Percentiles rank a stretch among this genome's conserved stretches.
These are phyloP conservation scores for Exobasidium cylindrosporum DNA, from an alignment of 1,284 basidiomycete species.

Conservation along the genomic window DNA sequence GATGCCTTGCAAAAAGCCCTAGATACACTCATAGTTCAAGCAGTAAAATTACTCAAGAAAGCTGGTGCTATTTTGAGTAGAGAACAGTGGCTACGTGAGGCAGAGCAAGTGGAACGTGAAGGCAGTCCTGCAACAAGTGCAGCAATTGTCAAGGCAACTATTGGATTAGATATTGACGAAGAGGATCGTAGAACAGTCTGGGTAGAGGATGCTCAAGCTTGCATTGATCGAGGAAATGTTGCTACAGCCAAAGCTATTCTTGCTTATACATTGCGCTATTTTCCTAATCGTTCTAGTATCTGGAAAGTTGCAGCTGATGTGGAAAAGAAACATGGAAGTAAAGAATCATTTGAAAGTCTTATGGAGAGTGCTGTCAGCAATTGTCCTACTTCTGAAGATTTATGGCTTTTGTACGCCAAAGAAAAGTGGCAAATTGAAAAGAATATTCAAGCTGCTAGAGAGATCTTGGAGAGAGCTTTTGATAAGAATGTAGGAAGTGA, in stretches of 20 bases:
- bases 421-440: slow-evolving; percentile 80
- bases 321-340: slow-evolving; percentile 82
- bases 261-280: slow-evolving; percentile 86
- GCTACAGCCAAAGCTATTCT: slow-evolving; percentile 82
- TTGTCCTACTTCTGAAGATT: slow-evolving; percentile 87
- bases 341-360: slow-evolving; percentile 76
- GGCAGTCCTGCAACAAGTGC: slow-evolving; percentile 82
- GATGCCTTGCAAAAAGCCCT: slow-evolving; percentile 63
- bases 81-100: slow-evolving; percentile 95
- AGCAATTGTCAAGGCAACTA: slow-evolving; percentile 90
- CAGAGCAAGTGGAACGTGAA: slow-evolving; percentile 84
- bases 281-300: slow-evolving; percentile 74
- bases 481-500: slow-evolving; percentile 94
- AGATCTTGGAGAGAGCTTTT: slow-evolving; percentile 84
- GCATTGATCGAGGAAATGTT: slow-evolving; percentile 71
- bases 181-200: slow-evolving; percentile 86
- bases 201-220: slow-evolving; percentile 83
- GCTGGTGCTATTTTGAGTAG: slow-evolving; percentile 84
- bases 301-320: slow-evolving; percentile 89
- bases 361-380: slow-evolving; percentile 77
- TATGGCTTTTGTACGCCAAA: slow-evolving; percentile 97
- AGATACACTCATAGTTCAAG: slow-evolving; percentile 81
- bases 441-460: slow-evolving; percentile 80
- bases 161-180: slow-evolving; percentile 87
- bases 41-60: slow-evolving; percentile 72